Percentiles rank a stretch among this genome's conserved stretches.
Evolutionary conservation across 2,329 filamentous ascomycete species (phyloP).

Genomic region (Aspergillus bombycis): DNA sequence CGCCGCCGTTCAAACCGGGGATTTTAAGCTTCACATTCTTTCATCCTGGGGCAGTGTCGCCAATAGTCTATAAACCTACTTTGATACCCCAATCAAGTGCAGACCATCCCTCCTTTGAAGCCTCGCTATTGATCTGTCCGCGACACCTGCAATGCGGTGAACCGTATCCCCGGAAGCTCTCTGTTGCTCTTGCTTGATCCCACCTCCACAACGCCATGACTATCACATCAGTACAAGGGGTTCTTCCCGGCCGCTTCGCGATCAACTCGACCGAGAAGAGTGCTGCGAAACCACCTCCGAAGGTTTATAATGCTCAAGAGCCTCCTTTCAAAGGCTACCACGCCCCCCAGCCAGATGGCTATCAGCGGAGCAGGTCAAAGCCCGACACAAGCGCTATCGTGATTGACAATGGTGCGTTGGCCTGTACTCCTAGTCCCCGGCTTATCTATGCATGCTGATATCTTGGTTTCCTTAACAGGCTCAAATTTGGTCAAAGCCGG

Average conservation of each 20-base stretch:
- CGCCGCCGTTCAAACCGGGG: slow-evolving; percentile 20
- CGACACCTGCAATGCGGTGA: slow-evolving; percentile 27
- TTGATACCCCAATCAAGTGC: background rate
- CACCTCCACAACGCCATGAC: slow-evolving; percentile 42
- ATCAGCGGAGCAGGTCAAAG: slow-evolving; percentile 65
- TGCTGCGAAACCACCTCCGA: slow-evolving; percentile 58
- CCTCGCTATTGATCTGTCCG: background rate
- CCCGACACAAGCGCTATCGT: slow-evolving; percentile 75
- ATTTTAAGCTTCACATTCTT: slow-evolving; percentile 11
- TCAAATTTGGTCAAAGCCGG: slow-evolving; percentile 88
- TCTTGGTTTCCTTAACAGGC: slow-evolving; percentile 56
- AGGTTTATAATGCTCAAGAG: slow-evolving; percentile 58
- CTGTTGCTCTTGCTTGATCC: slow-evolving; percentile 24
- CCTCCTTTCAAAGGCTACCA: slow-evolving; percentile 65
- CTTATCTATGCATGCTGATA: slow-evolving; percentile 3
- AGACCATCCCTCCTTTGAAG: background rate
- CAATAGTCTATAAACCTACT: background rate
- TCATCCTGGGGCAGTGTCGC: slow-evolving; percentile 8
- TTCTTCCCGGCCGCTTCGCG: slow-evolving; percentile 42
- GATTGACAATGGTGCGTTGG: slow-evolving; percentile 84
- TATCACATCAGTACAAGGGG: slow-evolving; percentile 44
- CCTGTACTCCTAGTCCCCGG: background rate
- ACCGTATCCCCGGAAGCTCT: slow-evolving; percentile 20
- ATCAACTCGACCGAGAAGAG: slow-evolving; percentile 50
- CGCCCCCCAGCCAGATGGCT: slow-evolving; percentile 67